phyloP scores from a whole-genome alignment of 306 rosid genomes.

The Inga laurina region DNA sequence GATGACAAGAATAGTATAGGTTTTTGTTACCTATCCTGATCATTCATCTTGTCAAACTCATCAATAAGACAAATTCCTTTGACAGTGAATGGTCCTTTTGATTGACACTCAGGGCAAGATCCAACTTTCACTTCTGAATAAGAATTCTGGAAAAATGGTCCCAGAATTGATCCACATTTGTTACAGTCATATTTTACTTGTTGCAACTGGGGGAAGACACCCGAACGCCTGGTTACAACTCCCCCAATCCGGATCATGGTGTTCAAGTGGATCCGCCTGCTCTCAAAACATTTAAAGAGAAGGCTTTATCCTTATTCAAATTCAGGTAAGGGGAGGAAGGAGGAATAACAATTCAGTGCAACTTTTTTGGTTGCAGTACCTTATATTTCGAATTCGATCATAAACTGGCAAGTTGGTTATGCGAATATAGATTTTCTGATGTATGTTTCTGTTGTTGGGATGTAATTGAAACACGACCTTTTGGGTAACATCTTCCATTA shows the following conservation, averaged over 20 bases:
- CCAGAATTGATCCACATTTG: slow-evolving; percentile 88
- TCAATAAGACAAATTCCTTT: slow-evolving; percentile 97
- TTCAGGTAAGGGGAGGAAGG: background rate
- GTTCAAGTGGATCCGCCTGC: slow-evolving; percentile 96
- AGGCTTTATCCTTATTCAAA: slow-evolving; percentile 7
- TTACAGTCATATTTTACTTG: slow-evolving; percentile 97
- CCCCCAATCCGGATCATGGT: slow-evolving; percentile 99
- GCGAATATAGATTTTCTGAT: slow-evolving; percentile 88
- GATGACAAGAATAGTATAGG: background rate
- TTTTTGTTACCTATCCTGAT: slow-evolving; percentile 83
- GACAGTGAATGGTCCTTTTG: slow-evolving; percentile 92
- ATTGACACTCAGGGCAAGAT: slow-evolving; percentile 97
- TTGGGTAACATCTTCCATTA: slow-evolving; percentile 98
- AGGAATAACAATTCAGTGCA: background rate
- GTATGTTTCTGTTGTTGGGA: slow-evolving; percentile 82
- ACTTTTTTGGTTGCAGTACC: slow-evolving; percentile 44
- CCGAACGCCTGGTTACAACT: slow-evolving; percentile 95
- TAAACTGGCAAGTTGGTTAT: slow-evolving; percentile 89
- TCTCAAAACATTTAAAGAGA: slow-evolving; percentile 13
- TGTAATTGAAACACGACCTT: slow-evolving; percentile 83
- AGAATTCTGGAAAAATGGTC: slow-evolving; percentile 95
- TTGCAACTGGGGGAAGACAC: slow-evolving; percentile 97
- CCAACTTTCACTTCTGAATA: slow-evolving; percentile 98
- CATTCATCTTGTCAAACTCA: slow-evolving; percentile 99
- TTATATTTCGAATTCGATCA: slow-evolving; percentile 96